Evolutionary conservation across 1,284 basidiomycete genomes (phyloP), one percentile per base, ranked within the genome.

Genomic region (Fereydounia khargensis): DNA sequence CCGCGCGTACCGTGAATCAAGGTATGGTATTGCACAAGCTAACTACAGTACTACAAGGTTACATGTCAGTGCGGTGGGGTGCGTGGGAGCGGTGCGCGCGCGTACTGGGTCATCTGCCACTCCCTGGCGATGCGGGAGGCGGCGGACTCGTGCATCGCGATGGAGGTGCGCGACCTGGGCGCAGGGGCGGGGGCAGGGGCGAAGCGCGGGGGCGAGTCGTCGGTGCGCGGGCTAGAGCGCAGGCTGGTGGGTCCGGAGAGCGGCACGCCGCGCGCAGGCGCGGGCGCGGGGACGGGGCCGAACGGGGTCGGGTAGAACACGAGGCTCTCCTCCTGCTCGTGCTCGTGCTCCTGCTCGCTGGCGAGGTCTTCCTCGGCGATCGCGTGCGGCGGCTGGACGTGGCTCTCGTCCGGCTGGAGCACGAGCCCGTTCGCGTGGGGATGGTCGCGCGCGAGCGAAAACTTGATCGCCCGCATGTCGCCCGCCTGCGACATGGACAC

Each of bases 111-210:
- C 30, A 44, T 45, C 5, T 52, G 42, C 58, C 58, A 61, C 13
- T 61, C 58, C 13, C 58, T 34, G 3, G 58, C 58, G 6, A 61
- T 55, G 39, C 37, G 45, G 2, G 47, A 52, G 2, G 58, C 52
- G 4, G 52, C 37, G n/a, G n/a, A n/a, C 1, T 47, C 48, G n/a
- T 61, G 52, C 31, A 18, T 6, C 16, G 17, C 31, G 25, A 8
- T 27, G 4, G 16, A 8, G 31, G 16, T 33, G 16, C 31, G 5
- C 31, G 31, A 33, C 31, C n/a, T n/a, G n/a, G n/a, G n/a, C n/a
- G n/a, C 16, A 33, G 16, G 16, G 31, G 4, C 31, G 31, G 16
- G 19, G 9, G 16, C 31, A 33, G 6, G 16, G 4, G 7, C 31
- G 31, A 6, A 7, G 7, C 7, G 5, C 7, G 4, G n/a, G 31